Conservation (phyloP, 352 stramenopile species). For the Phytophthora lateralis region DNA sequence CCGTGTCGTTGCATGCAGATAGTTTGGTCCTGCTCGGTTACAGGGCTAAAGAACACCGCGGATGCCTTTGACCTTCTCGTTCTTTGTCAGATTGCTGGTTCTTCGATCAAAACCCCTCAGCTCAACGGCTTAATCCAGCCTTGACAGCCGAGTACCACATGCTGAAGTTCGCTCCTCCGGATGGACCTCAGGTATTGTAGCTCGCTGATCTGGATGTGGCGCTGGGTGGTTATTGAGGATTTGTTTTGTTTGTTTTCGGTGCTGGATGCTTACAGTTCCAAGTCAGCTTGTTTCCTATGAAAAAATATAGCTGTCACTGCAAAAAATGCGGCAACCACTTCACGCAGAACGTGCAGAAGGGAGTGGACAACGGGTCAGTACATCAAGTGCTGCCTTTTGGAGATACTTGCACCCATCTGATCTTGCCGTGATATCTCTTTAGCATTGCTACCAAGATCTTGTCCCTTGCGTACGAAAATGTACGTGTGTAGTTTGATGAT, state of each 20-base stretch:
- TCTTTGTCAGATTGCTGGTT: conserved; percentile 82
- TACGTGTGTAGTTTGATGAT: conserved; percentile 25
- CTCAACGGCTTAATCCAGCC: conserved; percentile 29
- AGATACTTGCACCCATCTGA: background rate
- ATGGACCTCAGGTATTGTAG: conserved; percentile 67
- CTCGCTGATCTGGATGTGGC: conserved; percentile 4
- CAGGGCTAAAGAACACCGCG: conserved; percentile 1
- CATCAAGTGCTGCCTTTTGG: background rate
- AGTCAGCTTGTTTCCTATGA: conserved; percentile 86
- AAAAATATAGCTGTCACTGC: conserved; percentile 81
- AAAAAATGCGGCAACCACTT: conserved; percentile 66
- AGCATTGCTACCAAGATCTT: conserved; percentile 90
- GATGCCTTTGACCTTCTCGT: conserved; percentile 30
- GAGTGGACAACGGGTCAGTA: conserved; percentile 86
- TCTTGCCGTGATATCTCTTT: background rate
- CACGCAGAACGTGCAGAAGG: conserved; percentile 83
- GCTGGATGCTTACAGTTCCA: conserved; percentile 65
- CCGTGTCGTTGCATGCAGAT: conserved; percentile 12
- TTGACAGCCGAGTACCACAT: conserved; percentile 56
- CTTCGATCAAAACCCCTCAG: conserved; percentile 80
- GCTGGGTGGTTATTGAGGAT: conserved; percentile 1
- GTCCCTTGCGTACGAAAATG: conserved; percentile 85
- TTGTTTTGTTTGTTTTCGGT: background rate
- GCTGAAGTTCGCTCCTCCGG: conserved; percentile 74
- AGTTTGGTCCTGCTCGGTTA: background rate